Evolutionary conservation across 495 filamentous ascomycete genomes (phyloP).

Genomic region (Penicillium subrubescens): DNA sequence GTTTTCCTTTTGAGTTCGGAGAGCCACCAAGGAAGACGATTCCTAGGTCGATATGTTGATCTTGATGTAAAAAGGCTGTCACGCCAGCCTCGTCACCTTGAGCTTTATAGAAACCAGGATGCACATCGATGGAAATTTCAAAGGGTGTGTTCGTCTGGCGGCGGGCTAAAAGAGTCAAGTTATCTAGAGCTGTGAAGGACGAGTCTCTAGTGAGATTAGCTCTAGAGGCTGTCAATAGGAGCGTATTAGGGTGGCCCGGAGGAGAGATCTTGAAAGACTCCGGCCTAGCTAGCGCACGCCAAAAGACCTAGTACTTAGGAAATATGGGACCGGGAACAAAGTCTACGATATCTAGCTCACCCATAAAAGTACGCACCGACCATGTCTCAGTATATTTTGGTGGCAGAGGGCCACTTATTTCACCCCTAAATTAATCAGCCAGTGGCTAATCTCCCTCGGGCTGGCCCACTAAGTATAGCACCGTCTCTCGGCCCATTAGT

Average conservation of each 20-base stretch:
- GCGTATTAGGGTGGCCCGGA: constrained; percentile 4
- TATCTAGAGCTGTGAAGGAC: background rate
- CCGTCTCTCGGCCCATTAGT: constrained; percentile 61
- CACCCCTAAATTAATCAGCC: constrained; percentile 29
- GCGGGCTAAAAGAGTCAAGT: constrained; percentile 18
- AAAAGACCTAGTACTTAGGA: constrained; percentile 20
- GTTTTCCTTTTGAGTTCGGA: constrained; percentile 1
- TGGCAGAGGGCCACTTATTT: constrained; percentile 20
- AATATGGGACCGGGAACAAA: constrained; percentile 17
- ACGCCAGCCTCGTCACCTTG: constrained; percentile 22
- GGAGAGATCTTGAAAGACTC: constrained; percentile 19
- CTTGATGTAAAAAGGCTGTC: constrained; percentile 23
- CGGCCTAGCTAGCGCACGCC: constrained; percentile 10
- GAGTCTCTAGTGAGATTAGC: constrained; percentile 8
- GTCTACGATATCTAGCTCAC: constrained; percentile 19
- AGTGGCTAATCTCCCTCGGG: constrained; percentile 24
- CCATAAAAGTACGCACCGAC: constrained; percentile 10
- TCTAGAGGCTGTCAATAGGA: constrained; percentile 16
- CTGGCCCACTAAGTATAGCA: constrained; percentile 57
- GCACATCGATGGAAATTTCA: constrained; percentile 17
- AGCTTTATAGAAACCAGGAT: constrained; percentile 1
- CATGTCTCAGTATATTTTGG: background rate
- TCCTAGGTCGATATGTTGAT: constrained; percentile 24
- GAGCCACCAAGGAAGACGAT: constrained; percentile 12
- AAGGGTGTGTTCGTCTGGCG: constrained; percentile 26